Conservation (phyloP, 345 rosid species). For the Lepidium sativum region DNA sequence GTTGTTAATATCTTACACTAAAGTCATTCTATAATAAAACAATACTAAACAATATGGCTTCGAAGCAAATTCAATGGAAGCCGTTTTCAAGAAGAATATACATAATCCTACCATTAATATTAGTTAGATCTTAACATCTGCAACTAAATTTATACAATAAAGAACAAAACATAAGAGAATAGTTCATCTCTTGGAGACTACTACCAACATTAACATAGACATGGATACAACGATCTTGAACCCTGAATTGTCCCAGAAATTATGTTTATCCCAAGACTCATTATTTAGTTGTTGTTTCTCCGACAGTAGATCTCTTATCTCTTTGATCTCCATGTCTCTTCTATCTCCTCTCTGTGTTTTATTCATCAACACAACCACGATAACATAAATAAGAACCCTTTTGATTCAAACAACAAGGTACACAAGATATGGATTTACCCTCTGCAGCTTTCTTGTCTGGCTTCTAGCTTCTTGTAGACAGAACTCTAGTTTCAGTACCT, state of each 20-base stretch:
- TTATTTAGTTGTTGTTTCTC: slow-evolving; percentile 32
- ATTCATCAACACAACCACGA: neutral
- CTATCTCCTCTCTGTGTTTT: slow-evolving; percentile 59
- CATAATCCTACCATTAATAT: neutral
- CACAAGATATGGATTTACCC: slow-evolving; percentile 26
- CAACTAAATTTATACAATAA: slow-evolving; percentile 5
- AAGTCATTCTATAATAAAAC: neutral
- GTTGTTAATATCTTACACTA: accelerated
- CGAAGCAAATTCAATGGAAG: neutral
- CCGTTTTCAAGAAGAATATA: neutral
- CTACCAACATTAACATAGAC: slow-evolving; percentile 82
- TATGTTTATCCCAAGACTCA: slow-evolving; percentile 33
- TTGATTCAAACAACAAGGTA: neutral
- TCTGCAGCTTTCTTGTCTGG: slow-evolving; percentile 62
- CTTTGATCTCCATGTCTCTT: slow-evolving; percentile 68
- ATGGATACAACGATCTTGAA: slow-evolving; percentile 74
- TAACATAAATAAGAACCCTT: neutral
- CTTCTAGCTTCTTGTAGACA: slow-evolving; percentile 37
- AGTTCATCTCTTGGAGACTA: slow-evolving; percentile 60
- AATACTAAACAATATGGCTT: too few relatives aligned
- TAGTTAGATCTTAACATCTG: neutral
- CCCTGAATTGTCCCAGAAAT: slow-evolving; percentile 75
- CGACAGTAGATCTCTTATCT: slow-evolving; percentile 55
- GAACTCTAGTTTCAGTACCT: slow-evolving; percentile 25
- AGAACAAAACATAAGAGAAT: neutral